Percentiles rank a stretch among this genome's conserved stretches.
phyloP scores from a whole-genome alignment of 208 protist genomes.

The Novymonas esmeraldas region DNA sequence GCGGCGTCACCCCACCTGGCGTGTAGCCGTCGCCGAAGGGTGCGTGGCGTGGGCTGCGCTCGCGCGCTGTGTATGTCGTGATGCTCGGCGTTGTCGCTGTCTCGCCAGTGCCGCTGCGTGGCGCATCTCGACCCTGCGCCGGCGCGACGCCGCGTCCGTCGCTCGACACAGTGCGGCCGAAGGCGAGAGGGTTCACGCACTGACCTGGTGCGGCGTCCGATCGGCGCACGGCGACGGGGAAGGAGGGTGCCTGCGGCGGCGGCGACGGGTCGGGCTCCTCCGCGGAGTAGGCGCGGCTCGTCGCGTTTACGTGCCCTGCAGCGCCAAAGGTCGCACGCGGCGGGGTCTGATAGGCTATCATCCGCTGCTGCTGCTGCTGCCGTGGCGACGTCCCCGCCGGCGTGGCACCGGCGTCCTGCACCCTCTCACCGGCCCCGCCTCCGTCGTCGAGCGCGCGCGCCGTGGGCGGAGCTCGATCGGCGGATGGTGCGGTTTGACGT shows the following conservation, averaged over 20 bases:
- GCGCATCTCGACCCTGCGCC: neutral
- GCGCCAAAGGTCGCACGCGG: neutral
- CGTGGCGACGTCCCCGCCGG: neutral
- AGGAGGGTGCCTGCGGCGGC: slow-evolving; percentile 3
- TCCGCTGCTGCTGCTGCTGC: neutral
- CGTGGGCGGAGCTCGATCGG: slow-evolving; percentile 19
- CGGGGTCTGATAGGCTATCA: neutral
- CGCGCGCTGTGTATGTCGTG: neutral
- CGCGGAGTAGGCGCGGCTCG: neutral
- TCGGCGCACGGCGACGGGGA: slow-evolving; percentile 6
- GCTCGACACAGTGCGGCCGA: neutral
- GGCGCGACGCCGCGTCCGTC: no score
- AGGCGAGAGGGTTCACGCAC: neutral
- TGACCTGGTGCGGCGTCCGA: neutral
- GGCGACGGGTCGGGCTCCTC: slow-evolving; percentile 10
- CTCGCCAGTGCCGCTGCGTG: no score
- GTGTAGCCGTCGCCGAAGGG: slow-evolving; percentile 22
- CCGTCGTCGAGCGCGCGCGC: slow-evolving; percentile 20
- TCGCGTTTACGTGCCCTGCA: neutral
- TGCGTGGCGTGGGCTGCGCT: slow-evolving; percentile 3
- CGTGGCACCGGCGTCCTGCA: neutral
- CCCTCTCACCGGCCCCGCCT: neutral
- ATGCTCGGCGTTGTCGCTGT: no score
- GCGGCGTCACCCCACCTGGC: slow-evolving; percentile 1
- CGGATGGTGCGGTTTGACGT: neutral